These are phyloP conservation scores for Metarhizium album DNA, from an alignment of 2,329 filamentous ascomycete species.

Conservation along the genomic window DNA sequence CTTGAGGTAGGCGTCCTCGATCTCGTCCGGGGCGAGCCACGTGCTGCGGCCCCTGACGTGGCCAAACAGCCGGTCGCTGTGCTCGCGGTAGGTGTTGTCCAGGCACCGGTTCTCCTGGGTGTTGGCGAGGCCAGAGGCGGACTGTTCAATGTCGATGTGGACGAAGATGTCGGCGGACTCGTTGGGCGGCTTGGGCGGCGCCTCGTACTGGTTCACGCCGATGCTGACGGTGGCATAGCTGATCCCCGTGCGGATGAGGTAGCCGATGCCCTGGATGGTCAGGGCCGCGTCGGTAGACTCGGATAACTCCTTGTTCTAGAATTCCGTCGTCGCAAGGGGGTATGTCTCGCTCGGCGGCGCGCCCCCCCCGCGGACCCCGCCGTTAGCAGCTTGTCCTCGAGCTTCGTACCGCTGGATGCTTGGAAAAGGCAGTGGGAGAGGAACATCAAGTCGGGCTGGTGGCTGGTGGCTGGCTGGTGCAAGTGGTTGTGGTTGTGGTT, in stretches of 20 bases:
- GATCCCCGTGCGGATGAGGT: slow-evolving; percentile 63
- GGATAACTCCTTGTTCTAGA: slow-evolving; percentile 64
- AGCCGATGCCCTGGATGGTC: slow-evolving; percentile 60
- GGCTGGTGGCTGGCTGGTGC: too few species aligned
- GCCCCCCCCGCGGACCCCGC: too few species aligned
- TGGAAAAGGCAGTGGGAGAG: too few species aligned
- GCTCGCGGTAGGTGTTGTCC: slow-evolving; percentile 45
- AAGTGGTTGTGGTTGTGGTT: too few species aligned
- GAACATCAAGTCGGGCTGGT: neutral
- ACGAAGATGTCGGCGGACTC: slow-evolving; percentile 30
- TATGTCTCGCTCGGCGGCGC: too few species aligned
- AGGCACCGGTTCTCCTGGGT: slow-evolving; percentile 46
- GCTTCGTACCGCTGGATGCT: too few species aligned
- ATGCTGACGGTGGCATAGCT: slow-evolving; percentile 58
- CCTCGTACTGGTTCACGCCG: slow-evolving; percentile 44
- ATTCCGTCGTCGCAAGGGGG: neutral
- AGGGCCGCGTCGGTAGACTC: slow-evolving; percentile 59
- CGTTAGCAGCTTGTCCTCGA: neutral
- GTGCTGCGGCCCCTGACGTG: slow-evolving; percentile 49
- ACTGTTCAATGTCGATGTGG: slow-evolving; percentile 64
- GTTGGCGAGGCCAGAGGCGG: slow-evolving; percentile 59
- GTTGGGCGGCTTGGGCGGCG: slow-evolving; percentile 29
- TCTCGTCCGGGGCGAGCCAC: slow-evolving; percentile 35
- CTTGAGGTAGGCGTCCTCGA: slow-evolving; percentile 45
- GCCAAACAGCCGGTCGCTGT: slow-evolving; percentile 74